A percentile compares a stretch with the other conserved stretches of the same genome.
Conservation (phyloP, 768 basidiomycete genomes). For the Hygrocybe coccinea region DNA sequence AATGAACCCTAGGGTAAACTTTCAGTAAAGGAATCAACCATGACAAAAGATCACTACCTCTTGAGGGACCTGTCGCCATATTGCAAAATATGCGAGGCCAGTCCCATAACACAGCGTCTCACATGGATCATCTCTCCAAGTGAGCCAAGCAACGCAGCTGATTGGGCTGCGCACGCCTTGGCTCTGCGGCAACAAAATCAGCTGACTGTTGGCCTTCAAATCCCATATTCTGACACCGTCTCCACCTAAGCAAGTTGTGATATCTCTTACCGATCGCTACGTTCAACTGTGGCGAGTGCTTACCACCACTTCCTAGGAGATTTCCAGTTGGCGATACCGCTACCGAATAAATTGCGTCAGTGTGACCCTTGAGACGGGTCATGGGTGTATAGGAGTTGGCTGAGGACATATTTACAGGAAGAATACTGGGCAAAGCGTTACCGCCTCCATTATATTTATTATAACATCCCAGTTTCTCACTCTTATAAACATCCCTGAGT, state of each 20-base stretch:
- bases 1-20: neutral
- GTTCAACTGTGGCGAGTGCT: too few relatives aligned
- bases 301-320: conserved; percentile 19
- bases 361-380: too few relatives aligned
- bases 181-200: neutral
- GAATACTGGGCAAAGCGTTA: too few relatives aligned
- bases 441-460: too few relatives aligned
- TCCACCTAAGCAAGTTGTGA: neutral
- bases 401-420: too few relatives aligned
- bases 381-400: too few relatives aligned
- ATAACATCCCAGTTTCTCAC: too few relatives aligned
- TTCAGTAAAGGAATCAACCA: neutral
- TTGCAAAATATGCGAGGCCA: neutral
- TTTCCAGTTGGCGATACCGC: conserved; percentile 17
- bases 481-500: too few relatives aligned
- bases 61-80: neutral
- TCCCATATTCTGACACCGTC: conserved; percentile 1
- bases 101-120: conserved; percentile 2
- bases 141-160: conserved; percentile 3
- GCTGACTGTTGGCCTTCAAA: neutral
- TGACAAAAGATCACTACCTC: neutral
- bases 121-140: neutral
- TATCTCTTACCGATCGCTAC: too few relatives aligned
- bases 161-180: neutral
- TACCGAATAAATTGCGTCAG: conserved; percentile 12